Conservation (phyloP, 2,329 filamentous ascomycete genomes). For the Ophiostoma pallidulum region DNA sequence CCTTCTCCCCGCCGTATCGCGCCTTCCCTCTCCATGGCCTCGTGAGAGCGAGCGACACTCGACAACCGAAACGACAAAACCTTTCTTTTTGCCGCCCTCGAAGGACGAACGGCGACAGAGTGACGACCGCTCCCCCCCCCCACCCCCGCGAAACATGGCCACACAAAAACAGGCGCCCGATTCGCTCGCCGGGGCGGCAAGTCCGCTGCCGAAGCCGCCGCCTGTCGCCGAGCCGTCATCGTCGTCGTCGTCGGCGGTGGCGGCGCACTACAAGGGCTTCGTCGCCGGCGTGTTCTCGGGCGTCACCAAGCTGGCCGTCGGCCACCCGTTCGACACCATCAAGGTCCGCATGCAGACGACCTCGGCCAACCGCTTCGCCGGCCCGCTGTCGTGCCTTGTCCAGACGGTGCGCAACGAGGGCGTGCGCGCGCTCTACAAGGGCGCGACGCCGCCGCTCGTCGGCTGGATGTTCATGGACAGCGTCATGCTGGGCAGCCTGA, state of each 20-base stretch:
- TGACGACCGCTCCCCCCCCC: too few species aligned
- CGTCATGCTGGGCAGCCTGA: conserved; percentile 83
- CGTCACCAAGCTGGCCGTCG: conserved; percentile 70
- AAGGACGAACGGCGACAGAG: too few species aligned
- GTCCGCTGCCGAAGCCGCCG: not conserved
- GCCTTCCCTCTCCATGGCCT: too few species aligned
- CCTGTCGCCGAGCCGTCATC: conserved; percentile 17
- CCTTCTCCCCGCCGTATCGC: too few species aligned
- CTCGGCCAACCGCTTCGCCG: conserved; percentile 64
- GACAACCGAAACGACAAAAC: too few species aligned
- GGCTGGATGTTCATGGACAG: conserved; percentile 99
- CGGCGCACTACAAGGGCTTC: conserved; percentile 85
- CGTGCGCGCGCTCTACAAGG: conserved; percentile 81
- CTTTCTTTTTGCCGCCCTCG: not conserved
- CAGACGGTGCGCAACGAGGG: conserved; percentile 84
- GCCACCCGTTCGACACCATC: conserved; percentile 83
- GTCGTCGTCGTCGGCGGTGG: too few species aligned
- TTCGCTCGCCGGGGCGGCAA: not conserved
- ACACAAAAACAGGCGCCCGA: conserved; percentile 3
- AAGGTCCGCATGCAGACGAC: conserved; percentile 94
- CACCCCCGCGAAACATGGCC: conserved; percentile 5
- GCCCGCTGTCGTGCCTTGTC: conserved; percentile 74
- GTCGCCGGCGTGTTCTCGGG: conserved; percentile 94
- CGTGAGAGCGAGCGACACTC: too few species aligned
- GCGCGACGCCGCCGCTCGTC: conserved; percentile 79